Evolutionary conservation across 192 early-diverging fungal species (phyloP), one percentile per base, ranked within the genome.

Genomic region (Podila clonocystis): DNA sequence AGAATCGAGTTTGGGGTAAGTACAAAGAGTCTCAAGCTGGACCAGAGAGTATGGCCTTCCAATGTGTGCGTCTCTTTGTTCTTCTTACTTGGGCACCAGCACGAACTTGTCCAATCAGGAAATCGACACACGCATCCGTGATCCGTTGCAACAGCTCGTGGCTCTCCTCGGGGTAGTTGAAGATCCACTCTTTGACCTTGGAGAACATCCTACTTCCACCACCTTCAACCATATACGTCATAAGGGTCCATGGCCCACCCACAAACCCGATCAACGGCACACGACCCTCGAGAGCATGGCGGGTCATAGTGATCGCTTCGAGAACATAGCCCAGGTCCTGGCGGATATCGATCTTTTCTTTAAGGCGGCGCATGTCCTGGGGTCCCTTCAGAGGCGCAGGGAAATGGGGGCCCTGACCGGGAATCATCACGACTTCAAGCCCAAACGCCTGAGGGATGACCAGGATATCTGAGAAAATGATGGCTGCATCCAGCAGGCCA

Each of bases 171-270:
- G 92, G 91, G 72, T 96, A 85, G 59, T 87, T 85, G 79, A 88
- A 94, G 55, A 99, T 87, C 95, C 95, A 99, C 4, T 85, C 70
- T 83, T 99, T 99, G 48, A 95, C 94, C 82, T 92, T 93, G 50
- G 92, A 87, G 62, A 96, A 88, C 9, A 89, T 94, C 74, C 94
- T 96, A 74, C 93, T 95, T 2, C 96, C 94, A 29, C 95, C 93
- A 36, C 98, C 98, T 83, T 99, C 98, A 68, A 98, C 91, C 97
- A 98, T 98, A 68, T 98, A 99, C 4, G 95, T 93, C 94, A 98
- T 94, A 34, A 97, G 85, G 20, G 98, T 99, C 98, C 98, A 99
- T 9, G 98, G 98, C 0, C 94, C 96, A 26, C 98, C 98, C 31
- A 89, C 89, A 74, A 99, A 99, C 22, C 98, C 98, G 82, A 96